Evolutionary conservation across 441 rosid genomes (phyloP).

Genomic region (Gossypium aridum): DNA sequence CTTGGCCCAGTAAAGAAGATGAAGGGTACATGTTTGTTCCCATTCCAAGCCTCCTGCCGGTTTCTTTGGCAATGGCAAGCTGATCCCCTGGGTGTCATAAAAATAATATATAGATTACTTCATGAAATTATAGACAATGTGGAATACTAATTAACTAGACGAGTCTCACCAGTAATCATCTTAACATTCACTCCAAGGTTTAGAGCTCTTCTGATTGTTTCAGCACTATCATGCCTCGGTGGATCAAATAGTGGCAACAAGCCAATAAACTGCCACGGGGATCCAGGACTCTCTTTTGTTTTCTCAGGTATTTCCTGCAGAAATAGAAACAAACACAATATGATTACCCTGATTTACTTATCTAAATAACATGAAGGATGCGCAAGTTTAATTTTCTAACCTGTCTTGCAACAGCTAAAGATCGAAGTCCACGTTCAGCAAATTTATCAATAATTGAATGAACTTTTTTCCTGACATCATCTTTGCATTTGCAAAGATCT

Average conservation of each 20-base stretch:
- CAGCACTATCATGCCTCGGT: slow-evolving; percentile 93
- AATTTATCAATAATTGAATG: slow-evolving; percentile 70
- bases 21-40: slow-evolving; percentile 94
- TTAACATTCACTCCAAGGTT: slow-evolving; percentile 86
- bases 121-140: not conserved
- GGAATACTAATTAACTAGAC: not conserved
- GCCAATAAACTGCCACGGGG: slow-evolving; percentile 75
- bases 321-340: not conserved
- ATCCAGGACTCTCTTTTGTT: slow-evolving; percentile 60
- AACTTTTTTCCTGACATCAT: slow-evolving; percentile 63
- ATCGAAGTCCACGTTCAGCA: slow-evolving; percentile 88
- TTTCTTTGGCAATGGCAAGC: slow-evolving; percentile 87
- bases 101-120: slow-evolving; percentile 1
- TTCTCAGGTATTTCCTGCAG: slow-evolving; percentile 78
- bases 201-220: slow-evolving; percentile 82
- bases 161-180: slow-evolving; percentile 77
- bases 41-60: slow-evolving; percentile 91
- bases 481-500: slow-evolving; percentile 59
- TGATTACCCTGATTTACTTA: not conserved
- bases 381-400: slow-evolving; percentile 22
- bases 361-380: slow-evolving; percentile 1
- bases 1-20: slow-evolving; percentile 74
- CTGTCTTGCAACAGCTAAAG: slow-evolving; percentile 87
- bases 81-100: slow-evolving; percentile 59
- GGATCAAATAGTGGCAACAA: slow-evolving; percentile 85